phyloP scores from a whole-genome alignment of 306 rosid genomes.

The Carpinus viminea region DNA sequence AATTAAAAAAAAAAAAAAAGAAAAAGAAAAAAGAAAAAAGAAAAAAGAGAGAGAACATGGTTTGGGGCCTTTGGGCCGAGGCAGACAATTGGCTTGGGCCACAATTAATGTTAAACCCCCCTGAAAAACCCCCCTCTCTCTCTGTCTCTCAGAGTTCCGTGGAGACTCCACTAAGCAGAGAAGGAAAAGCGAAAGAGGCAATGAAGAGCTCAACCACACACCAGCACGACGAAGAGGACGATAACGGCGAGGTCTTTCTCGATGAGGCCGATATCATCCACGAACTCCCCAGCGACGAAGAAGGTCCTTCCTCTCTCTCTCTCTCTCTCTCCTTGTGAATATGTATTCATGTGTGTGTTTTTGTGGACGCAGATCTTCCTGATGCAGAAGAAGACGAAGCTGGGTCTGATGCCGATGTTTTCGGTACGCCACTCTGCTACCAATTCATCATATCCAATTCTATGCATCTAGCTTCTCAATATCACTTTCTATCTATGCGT shows the following conservation, averaged over 20 bases:
- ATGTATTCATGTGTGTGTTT: neutral
- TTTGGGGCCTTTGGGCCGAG: no score
- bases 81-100: no score
- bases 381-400: constrained; percentile 44
- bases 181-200: neutral
- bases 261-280: constrained; percentile 48
- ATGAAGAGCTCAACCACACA: constrained; percentile 30
- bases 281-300: constrained; percentile 42
- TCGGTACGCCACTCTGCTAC: constrained; percentile 30
- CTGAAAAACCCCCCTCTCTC: neutral
- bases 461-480: neutral
- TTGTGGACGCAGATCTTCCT: constrained; percentile 48
- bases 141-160: neutral
- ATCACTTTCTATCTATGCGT: neutral
- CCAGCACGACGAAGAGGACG: constrained; percentile 38
- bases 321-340: neutral
- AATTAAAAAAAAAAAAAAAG: no score
- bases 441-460: neutral
- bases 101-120: no score
- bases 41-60: no score
- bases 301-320: constrained; percentile 38
- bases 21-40: no score
- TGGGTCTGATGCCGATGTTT: constrained; percentile 33
- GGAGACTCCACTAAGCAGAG: neutral
- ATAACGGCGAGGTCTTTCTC: constrained; percentile 46